Percentiles rank a stretch among this genome's conserved stretches.
phyloP scores from a whole-genome alignment of 352 stramenopile species.

The Blastocystis sp. region DNA sequence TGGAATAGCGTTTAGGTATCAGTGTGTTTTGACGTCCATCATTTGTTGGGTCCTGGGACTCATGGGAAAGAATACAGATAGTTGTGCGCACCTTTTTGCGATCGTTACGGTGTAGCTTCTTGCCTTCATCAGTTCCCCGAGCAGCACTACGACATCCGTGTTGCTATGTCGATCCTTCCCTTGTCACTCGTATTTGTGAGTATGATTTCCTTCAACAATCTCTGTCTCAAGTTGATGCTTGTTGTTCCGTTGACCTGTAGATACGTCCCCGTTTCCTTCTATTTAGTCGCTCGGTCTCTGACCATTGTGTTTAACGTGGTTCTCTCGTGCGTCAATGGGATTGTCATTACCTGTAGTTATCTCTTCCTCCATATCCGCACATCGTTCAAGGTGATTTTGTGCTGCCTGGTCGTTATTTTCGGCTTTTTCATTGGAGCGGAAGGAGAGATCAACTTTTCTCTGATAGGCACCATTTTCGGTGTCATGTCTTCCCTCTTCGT shows the following conservation, averaged over 20 bases:
- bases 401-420: conserved; percentile 67
- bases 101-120: conserved; percentile 45
- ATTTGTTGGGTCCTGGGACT: conserved; percentile 69
- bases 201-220: conserved; percentile 60
- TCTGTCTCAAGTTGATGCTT: conserved; percentile 65
- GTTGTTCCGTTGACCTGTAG: conserved; percentile 73
- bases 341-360: background rate
- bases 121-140: conserved; percentile 70
- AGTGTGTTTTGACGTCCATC: conserved; percentile 69
- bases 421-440: conserved; percentile 71
- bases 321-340: conserved; percentile 60
- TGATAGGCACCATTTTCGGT: conserved; percentile 67
- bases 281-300: conserved; percentile 60
- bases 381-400: conserved; percentile 65
- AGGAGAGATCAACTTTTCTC: conserved; percentile 71
- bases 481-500: conserved; percentile 72
- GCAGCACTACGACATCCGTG: conserved; percentile 63
- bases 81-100: background rate
- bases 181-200: conserved; percentile 72
- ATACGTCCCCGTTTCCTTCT: conserved; percentile 55
- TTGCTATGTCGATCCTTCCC: conserved; percentile 65
- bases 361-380: conserved; percentile 66
- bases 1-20: conserved; percentile 54
- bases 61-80: conserved; percentile 59
- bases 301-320: conserved; percentile 77